Base-by-base conservation (phyloP, 2,329 filamentous ascomycete species). In the Trichocomaceae sp. region DNA sequence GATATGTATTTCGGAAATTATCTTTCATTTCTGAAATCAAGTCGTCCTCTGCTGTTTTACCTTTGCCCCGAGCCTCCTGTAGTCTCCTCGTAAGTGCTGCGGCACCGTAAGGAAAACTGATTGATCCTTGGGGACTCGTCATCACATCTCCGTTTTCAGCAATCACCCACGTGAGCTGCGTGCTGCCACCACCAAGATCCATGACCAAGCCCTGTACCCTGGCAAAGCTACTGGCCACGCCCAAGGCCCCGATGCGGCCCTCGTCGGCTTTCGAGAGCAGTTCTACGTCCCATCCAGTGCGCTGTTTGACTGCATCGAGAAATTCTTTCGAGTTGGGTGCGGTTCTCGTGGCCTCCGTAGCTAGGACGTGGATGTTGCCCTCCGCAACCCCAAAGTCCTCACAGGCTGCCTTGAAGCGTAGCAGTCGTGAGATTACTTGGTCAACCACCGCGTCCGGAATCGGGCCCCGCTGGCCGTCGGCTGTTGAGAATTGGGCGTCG, bases 301-400 rank as follows among this genome's bases (percentile, higher is more conserved):
- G 75, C 2, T 76, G 67, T 44, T 78, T 75, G 59, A 96, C 91
- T 31, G 79, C 77, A 0, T 73, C 68, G 1, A 88, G 77, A 71
- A 93, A 89, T 1, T 83, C 79, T 19, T 75, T 75, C 0, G 85
- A 83, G 64, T 96, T 96, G 56, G 80, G 71, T 5, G 91, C 89
- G 22, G 84, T 88, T 45, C 91, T 83, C 68, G 91, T 93, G 3
- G 91, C 91, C 70, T 96, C 91, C 0, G 91, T 96, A 19, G 90
- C 91, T 42, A 96, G 82, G 9, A 96, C 81, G 19, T 82, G 80
- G 57, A 92, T 81, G 59, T 90, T 84, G 33, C 71, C 62, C 1
- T 48, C 10, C 0, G 82, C 82, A 0, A 96, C 88, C 17, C 78
- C 77, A 65, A 88, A 89, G 56, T 85, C 81, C 53, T 77, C 66